Base-by-base conservation (phyloP, 139 green algal genomes). In the Raphidocelis subcapitata region DNA sequence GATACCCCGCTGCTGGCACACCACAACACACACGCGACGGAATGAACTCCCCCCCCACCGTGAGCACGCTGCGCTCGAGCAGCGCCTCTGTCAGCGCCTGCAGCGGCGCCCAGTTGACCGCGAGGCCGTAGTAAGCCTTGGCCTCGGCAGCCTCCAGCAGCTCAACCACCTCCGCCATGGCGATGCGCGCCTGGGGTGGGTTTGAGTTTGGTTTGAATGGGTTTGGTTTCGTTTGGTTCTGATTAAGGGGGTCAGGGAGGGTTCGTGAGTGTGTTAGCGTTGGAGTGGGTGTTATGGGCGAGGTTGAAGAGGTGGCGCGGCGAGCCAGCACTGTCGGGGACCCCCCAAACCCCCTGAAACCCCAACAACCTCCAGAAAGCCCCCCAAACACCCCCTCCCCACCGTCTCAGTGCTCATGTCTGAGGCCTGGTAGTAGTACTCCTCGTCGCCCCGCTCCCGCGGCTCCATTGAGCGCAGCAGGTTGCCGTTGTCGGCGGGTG, bases 121-220 rank as follows among this genome's bases (percentile, higher is more conserved):
- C 90, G 60, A 97, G 81, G 3, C 87, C 92, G 73, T 92, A 97
- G 64, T 88, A 90, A 0, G 92, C 92, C 85, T 97, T 97, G n/a
- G 89, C 90, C 81, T 96, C 90, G 10, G 91, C 92, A 0, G 77
- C 88, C 46, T 94, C 89, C 46, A 97, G 56, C 51, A 97, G 73
- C 75, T 94, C 88, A 20, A 86, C 59, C 60, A 87, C 81, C 55
- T 92, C 86, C 1, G 78, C 59, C 62, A 91, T 56, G 0, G 85
- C 88, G 21, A 86, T 75, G 29, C 79, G 79, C 5, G 79, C 75
- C 84, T 88, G 74, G 32, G 46, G 3, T 51, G 20, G 16, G 47
- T 1, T 55, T 55, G n/a, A n/a, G n/a, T n/a, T n/a, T n/a, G n/a
- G n/a, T n/a, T n/a, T n/a, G n/a, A n/a, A n/a, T n/a, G n/a, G n/a